Conservation (phyloP, 2,329 filamentous ascomycete genomes). For the Hymenoscyphus scutula region DNA sequence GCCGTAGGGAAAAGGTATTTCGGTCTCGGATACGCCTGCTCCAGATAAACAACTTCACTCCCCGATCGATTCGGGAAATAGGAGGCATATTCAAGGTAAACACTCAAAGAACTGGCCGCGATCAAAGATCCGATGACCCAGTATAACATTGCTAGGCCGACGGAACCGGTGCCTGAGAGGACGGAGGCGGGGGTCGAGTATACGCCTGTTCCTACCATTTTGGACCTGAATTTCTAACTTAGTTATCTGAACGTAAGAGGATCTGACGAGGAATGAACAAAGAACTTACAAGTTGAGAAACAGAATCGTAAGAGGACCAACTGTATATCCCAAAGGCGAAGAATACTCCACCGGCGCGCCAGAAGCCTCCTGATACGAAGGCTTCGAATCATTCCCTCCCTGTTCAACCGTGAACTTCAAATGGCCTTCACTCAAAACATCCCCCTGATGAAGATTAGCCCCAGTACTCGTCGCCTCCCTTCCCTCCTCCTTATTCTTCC, state of each 20-base stretch:
- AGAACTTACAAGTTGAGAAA: slow-evolving; percentile 47
- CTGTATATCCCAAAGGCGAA: slow-evolving; percentile 59
- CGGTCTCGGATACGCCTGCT: slow-evolving; percentile 64
- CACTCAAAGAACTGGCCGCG: slow-evolving; percentile 38
- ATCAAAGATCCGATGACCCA: slow-evolving; percentile 64
- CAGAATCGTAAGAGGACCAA: slow-evolving; percentile 52
- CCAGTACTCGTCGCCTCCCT: background rate
- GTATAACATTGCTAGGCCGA: slow-evolving; percentile 61
- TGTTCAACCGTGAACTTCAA: slow-evolving; percentile 18
- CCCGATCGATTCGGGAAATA: slow-evolving; percentile 68
- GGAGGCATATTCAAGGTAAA: slow-evolving; percentile 62
- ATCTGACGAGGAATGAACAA: background rate
- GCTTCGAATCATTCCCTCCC: slow-evolving; percentile 47
- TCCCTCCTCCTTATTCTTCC: background rate
- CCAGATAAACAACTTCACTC: slow-evolving; percentile 65
- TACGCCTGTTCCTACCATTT: background rate
- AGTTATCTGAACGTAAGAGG: background rate
- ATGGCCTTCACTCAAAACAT: slow-evolving; percentile 11
- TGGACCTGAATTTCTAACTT: background rate
- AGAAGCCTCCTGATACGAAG: slow-evolving; percentile 56
- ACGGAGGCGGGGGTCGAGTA: slow-evolving; percentile 48
- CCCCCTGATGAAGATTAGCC: background rate
- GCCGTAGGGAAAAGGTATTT: slow-evolving; percentile 62
- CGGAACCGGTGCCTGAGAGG: slow-evolving; percentile 57
- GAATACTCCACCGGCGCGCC: slow-evolving; percentile 59